Base-by-base conservation (phyloP, 768 basidiomycete genomes). In the Leucogyrophana mollusca region DNA sequence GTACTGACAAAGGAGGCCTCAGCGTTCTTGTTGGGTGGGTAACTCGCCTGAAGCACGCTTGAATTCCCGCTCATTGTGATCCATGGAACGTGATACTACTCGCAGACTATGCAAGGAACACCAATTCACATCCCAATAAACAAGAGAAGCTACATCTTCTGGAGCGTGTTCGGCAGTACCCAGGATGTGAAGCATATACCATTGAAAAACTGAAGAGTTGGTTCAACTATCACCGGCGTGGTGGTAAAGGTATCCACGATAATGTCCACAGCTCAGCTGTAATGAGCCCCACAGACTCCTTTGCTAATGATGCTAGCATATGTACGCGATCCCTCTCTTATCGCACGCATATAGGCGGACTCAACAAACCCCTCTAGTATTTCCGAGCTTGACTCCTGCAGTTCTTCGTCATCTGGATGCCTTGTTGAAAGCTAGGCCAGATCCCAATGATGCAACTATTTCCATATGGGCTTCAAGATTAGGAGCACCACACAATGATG, bases 301-400 rank as follows among this genome's bases (percentile, higher is more conserved):
- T n/a, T n/a, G n/a, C n/a, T n/a, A n/a, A n/a, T 35, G 63, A 65
- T 9, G 63, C 66, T 16, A 48, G 35, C 0, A 56, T 65, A 17
- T 50, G 63, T 65, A 43, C 49, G 63, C 56, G 14, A 13, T 11
- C 24, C 18, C 35, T 2, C 17, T 47, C 13, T 25, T 14, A 38
- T 10, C 9, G 3, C 36, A 14, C 53, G 14, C 36, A 43, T 40
- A 34, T 32, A 20, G 24, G 23, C 30, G 32, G n/a, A 24, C 40
- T 25, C 18, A 30, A n/a, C 20, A 22, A 25, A 8, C 10, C 35
- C 9, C 20, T 20, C 16, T 24, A 65, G 64, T 65, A 22, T 65
- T 67, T 39, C 53, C 62, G 4, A 56, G 53, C 27, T 51, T 65
- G n/a, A 54, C 52, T 0, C 51, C 56, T 0, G 47, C 9, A 1